Evolutionary conservation across 1,139 yeast genomes (phyloP).

Genomic region (Geotrichum bryndzae): DNA sequence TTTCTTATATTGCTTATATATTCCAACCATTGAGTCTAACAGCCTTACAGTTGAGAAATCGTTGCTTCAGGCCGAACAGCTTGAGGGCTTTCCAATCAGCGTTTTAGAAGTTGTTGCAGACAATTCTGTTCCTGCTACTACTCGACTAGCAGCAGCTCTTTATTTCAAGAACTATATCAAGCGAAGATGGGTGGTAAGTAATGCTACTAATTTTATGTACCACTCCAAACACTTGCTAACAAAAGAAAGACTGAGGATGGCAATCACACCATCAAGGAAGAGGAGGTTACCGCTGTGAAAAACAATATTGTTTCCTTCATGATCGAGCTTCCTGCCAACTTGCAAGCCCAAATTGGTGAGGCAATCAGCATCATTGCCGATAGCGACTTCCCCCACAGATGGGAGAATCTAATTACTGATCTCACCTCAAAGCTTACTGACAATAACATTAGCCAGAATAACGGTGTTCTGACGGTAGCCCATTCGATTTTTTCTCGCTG

Average conservation of each 20-base stretch:
- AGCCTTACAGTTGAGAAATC: conserved; percentile 33
- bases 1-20: not conserved
- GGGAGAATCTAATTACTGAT: conserved; percentile 74
- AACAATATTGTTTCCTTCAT: conserved; percentile 71
- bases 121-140: conserved; percentile 45
- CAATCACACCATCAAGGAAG: conserved; percentile 52
- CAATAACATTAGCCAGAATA: conserved; percentile 66
- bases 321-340: conserved; percentile 67
- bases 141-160: conserved; percentile 82
- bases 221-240: not conserved
- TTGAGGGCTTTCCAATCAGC: conserved; percentile 68
- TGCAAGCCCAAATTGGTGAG: conserved; percentile 91
- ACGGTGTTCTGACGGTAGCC: conserved; percentile 84
- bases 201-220: not conserved
- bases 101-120: conserved; percentile 75
- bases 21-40: not conserved
- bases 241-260: conserved; percentile 63
- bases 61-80: conserved; percentile 54
- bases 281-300: conserved; percentile 67
- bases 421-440: conserved; percentile 58
- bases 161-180: conserved; percentile 84
- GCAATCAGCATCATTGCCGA: conserved; percentile 90
- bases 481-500: conserved; percentile 95
- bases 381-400: conserved; percentile 86
- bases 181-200: conserved; percentile 62